phyloP scores from a whole-genome alignment of 179 eudicot genomes.

The Monotropa hypopitys region DNA sequence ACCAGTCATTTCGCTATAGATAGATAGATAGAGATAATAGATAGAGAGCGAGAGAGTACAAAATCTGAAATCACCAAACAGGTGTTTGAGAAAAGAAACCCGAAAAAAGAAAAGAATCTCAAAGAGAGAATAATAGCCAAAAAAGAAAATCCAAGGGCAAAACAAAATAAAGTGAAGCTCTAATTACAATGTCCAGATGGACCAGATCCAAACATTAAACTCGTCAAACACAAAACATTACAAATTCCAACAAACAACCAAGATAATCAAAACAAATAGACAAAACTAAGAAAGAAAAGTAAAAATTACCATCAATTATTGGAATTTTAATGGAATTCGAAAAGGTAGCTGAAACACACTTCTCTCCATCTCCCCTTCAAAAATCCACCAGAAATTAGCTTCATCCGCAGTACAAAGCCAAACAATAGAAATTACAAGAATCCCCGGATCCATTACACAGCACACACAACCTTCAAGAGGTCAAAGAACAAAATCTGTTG shows the following conservation, averaged over 20 bases:
- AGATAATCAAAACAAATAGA: background rate
- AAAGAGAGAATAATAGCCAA: background rate
- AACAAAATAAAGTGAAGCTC: background rate
- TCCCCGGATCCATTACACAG: background rate
- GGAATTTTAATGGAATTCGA: background rate
- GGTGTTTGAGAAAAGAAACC: background rate
- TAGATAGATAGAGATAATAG: constrained; percentile 2
- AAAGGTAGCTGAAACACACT: background rate
- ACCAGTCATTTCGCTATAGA: background rate
- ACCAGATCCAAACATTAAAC: constrained; percentile 7
- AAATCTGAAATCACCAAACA: background rate
- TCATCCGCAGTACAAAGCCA: background rate
- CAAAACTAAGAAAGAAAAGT: background rate
- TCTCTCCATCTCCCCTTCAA: background rate
- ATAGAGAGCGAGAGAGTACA: background rate
- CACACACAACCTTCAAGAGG: background rate
- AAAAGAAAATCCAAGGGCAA: background rate
- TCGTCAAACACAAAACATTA: constrained; percentile 2
- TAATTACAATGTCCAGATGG: constrained; percentile 3
- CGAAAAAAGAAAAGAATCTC: background rate
- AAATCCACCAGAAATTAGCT: background rate
- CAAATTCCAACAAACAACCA: background rate
- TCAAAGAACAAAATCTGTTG: constrained; percentile 4
- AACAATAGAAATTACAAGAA: background rate
- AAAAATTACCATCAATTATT: background rate